Percentiles rank a stretch among this genome's conserved stretches.
phyloP scores from a whole-genome alignment of 768 basidiomycete genomes.

The Suillus americanus region DNA sequence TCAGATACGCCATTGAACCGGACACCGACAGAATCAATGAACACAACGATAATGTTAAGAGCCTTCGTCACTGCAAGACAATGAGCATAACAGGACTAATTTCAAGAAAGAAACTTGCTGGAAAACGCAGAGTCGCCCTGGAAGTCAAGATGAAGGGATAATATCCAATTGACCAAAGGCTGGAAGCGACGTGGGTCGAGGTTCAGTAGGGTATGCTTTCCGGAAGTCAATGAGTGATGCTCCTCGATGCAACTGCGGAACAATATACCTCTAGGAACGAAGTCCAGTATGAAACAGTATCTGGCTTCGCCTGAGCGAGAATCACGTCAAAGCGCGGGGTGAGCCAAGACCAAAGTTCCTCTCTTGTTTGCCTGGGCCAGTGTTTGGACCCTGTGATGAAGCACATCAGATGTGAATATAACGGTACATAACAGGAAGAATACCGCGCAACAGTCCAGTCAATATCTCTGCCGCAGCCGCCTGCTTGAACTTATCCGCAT shows the following conservation, averaged over 20 bases:
- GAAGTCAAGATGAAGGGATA: constrained; percentile 77
- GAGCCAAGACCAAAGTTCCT: constrained; percentile 74
- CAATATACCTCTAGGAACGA: constrained; percentile 44
- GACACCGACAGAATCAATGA: constrained; percentile 65
- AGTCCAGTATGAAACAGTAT: constrained; percentile 79
- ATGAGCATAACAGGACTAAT: constrained; percentile 9
- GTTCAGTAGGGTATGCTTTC: constrained; percentile 54
- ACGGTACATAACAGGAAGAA: constrained; percentile 11
- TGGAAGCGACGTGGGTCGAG: constrained; percentile 80
- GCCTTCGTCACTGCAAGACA: constrained; percentile 67
- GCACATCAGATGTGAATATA: constrained; percentile 11
- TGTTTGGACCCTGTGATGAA: constrained; percentile 69
- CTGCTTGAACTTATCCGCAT: constrained; percentile 81
- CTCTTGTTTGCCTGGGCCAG: constrained; percentile 59
- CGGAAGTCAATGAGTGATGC: constrained; percentile 10
- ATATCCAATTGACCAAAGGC: constrained; percentile 74
- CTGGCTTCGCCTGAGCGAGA: constrained; percentile 78
- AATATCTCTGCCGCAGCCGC: constrained; percentile 76
- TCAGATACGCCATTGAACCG: constrained; percentile 69
- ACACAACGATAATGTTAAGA: constrained; percentile 60
- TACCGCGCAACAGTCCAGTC: constrained; percentile 74
- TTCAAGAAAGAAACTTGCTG: constrained; percentile 45
- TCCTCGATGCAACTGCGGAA: neutral
- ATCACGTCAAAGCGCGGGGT: constrained; percentile 58
- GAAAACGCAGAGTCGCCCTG: constrained; percentile 84